Base-by-base conservation (phyloP, 495 filamentous ascomycete genomes). In the Delitschia confertaspora region DNA sequence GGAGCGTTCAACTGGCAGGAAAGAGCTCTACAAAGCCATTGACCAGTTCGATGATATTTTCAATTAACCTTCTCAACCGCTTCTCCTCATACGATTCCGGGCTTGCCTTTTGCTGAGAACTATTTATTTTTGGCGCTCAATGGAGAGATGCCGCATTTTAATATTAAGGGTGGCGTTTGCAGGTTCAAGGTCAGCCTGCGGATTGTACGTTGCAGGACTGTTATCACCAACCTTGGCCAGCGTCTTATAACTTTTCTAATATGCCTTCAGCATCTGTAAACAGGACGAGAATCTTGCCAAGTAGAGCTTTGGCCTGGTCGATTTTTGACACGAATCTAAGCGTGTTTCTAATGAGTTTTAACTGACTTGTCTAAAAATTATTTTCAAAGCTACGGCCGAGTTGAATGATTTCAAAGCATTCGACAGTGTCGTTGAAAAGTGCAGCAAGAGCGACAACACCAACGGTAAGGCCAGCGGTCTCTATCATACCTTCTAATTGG, bases 241-340 rank as follows among this genome's bases (percentile, higher is more conserved):
- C n/a, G 41, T 47, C 31, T 46, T 53, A 32, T 45, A 56, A 23
- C 33, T 44, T 43, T 4, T 44, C 33, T 0, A 54, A 60, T n/a
- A 53, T 13, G 20, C 37, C 47, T 45, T 63, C 49, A 8, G 60
- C 60, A 11, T 61, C 53, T 6, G 40, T 44, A 46, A 61, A 61
- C 6, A 45, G 14, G 7, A 38, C 59, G 21, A 50, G n/a, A 33
- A 60, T 60, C 38, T 59, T 34, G 23, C 36, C 38, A n/a, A 61
- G 53, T 14, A 59, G 31, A n/a, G 18, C 24, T 34, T 60, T 38
- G 16, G 53, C 56, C 10, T 55, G 32, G 26, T 45, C 37, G 6
- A 51, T 21, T 16, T 55, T 40, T 47, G 53, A 0, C n/a, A 11
- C 32, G 4, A 44, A 30, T 13, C 21, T 25, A 29, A 46, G 6